Conservation (phyloP, 495 filamentous ascomycete species). For the Letharia columbiana region DNA sequence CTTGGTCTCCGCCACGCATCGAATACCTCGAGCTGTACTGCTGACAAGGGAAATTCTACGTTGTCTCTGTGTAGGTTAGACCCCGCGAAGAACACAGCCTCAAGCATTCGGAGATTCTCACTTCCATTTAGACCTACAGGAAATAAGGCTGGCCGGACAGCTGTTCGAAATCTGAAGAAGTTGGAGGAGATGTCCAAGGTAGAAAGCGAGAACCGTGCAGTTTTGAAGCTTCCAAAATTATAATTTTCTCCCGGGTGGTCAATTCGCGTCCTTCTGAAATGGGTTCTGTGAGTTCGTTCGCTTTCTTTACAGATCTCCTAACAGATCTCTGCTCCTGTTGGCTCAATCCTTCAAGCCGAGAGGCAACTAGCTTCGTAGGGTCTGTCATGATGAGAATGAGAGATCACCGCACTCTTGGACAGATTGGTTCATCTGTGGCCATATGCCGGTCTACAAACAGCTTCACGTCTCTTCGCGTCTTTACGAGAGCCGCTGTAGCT, state of each 20-base stretch:
- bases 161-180: conserved; percentile 42
- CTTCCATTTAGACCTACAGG: conserved; percentile 38
- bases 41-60: conserved; percentile 58
- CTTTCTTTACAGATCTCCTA: conserved; percentile 31
- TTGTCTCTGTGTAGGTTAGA: conserved; percentile 53
- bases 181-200: conserved; percentile 63
- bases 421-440: neutral
- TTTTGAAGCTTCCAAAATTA: conserved; percentile 66
- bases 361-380: neutral
- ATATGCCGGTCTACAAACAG: neutral
- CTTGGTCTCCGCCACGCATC: conserved; percentile 70
- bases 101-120: neutral
- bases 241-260: conserved; percentile 65
- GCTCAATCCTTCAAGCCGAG: neutral
- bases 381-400: conserved; percentile 1
- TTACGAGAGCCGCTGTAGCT: neutral
- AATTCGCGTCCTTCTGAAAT: conserved; percentile 51
- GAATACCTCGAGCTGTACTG: conserved; percentile 60
- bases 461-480: neutral
- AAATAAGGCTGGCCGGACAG: conserved; percentile 36
- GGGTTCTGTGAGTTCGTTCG: conserved; percentile 28
- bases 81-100: neutral
- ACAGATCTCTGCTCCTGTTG: conserved; percentile 12
- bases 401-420: neutral
- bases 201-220: conserved; percentile 74